Base-by-base conservation (phyloP, 106 monocot species). In the Xerophyta viscosa region DNA sequence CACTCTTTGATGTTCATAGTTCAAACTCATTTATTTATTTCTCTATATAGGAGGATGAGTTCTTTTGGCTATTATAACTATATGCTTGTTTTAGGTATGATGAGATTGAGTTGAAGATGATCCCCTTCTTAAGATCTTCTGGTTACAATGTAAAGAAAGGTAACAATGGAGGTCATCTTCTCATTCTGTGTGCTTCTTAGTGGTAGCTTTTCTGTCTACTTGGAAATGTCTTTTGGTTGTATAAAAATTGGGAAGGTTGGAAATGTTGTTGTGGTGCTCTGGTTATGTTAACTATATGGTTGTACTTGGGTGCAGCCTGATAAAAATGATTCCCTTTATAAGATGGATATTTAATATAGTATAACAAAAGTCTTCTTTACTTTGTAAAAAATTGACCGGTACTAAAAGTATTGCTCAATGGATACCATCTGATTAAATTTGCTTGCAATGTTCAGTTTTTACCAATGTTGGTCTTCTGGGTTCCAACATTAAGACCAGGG, bases 71-170 rank as follows among this genome's bases (percentile, higher is more conserved):
- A n/a, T n/a, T n/a, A n/a, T n/a, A n/a, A n/a, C n/a, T n/a, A n/a
- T 13, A 51, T 52, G 59, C 30, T 22, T 23, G 30, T 58, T 56
- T 59, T 58, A 96, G 96, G 57, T 96, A 67, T 65, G 85, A 96
- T 73, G 96, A 96, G 37, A 96, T 96, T 42, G 89, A 96, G 58
- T 57, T 69, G 29, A 96, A 96, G 78, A 89, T 96, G 81, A 36
- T 64, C 45, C 89, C 89, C 10, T 96, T 96, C 45, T 62, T 96
- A 29, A 81, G 49, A 48, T 57, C 75, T 43, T 96, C 96, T 24
- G 96, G 96, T 37, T 96, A 96, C 66, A 88, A 46, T 46, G 46
- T 46, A 7, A 46, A 17, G 20, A 46, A 46, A 46, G 46, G 46
- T 46, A 46, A 19, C 2, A n/a, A n/a, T n/a, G n/a, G 46, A 18